Conservation (phyloP, 2,329 filamentous ascomycete species). For the Ascochyta koolunga region DNA sequence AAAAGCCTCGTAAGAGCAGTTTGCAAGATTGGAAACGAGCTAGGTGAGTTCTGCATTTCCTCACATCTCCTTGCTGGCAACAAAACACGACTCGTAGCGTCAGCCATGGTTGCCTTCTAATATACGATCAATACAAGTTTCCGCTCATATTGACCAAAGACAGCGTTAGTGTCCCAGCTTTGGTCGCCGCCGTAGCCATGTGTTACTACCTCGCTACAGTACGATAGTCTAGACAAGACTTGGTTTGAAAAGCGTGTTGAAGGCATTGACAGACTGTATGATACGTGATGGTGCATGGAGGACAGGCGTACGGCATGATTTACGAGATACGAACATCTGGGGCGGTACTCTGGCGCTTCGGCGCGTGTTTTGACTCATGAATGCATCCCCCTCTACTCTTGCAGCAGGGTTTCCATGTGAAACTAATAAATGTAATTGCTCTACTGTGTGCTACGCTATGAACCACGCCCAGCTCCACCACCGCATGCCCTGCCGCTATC, state of each 20-base stretch:
- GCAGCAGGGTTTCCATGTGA: not conserved
- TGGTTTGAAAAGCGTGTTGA: not conserved
- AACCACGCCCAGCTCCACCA: not conserved
- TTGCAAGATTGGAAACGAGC: slow-evolving; percentile 27
- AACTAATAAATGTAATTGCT: not conserved
- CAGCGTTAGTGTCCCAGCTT: slow-evolving; percentile 8
- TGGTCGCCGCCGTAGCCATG: slow-evolving; percentile 5
- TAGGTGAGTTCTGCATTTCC: slow-evolving; percentile 24
- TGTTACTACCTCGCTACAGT: slow-evolving; percentile 4
- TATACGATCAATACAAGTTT: not conserved
- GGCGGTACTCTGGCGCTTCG: slow-evolving; percentile 1
- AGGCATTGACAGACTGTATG: slow-evolving; percentile 1
- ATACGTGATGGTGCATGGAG: not conserved
- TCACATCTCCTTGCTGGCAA: not conserved
- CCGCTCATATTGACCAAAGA: not conserved
- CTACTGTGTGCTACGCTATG: not conserved
- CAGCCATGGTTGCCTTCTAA: not conserved
- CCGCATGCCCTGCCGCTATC: too few relatives aligned
- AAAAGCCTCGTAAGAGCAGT: slow-evolving; percentile 11
- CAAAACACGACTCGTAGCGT: too few relatives aligned
- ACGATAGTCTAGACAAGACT: not conserved
- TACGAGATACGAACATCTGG: slow-evolving; percentile 3
- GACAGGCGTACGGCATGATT: not conserved
- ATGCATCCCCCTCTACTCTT: not conserved
- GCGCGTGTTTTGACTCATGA: not conserved